Evolutionary conservation across 495 filamentous ascomycete genomes (phyloP), one percentile per base, ranked within the genome.

Genomic region (Parathielavia hyrcaniae): DNA sequence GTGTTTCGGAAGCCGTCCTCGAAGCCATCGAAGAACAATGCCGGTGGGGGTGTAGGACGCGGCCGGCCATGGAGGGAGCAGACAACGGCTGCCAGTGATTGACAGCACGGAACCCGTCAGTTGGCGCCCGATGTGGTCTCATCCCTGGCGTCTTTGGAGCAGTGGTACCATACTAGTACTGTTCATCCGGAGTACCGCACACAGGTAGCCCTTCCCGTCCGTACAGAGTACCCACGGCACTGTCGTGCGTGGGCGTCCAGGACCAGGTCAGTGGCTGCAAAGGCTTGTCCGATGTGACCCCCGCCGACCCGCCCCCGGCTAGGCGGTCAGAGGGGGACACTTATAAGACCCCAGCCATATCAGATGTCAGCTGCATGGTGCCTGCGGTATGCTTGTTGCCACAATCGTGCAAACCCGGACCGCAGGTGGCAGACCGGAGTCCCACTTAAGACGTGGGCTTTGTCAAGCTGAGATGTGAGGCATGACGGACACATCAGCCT

Each of bases 1-100:
- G 56, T 58, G 61, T 62, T 65, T 62, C 65, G 53, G 62, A 65
- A 69, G 59, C 49, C 44, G 57, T 47, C 51, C 53, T 64, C 44
- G 61, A 66, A 69, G 61, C 62, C 57, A 53, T 63, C 50, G 62
- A 64, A 65, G 62, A 26, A 57, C 54, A 44, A 20, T 55, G 56
- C 44, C 47, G 57, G 35, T 54, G 59, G 53, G 58, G 60, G 56
- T 32, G n/a, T 30, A n/a, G 19, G 44, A 23, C 53, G 30, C 52
- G 45, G 47, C 44, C 48, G 40, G 36, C 36, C 45, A 52, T 51
- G 44, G 57, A n/a, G n/a, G n/a, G n/a, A n/a, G n/a, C 56, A 53
- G 50, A 49, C 49, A 56, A 45, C 8, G 41, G 63, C 26, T 30
- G 26, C 26, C 26, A 52, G 16, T 54, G 41, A n/a, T 16, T 22